Conservation (phyloP, 208 protist species). For the Crithidia brevicula region DNA sequence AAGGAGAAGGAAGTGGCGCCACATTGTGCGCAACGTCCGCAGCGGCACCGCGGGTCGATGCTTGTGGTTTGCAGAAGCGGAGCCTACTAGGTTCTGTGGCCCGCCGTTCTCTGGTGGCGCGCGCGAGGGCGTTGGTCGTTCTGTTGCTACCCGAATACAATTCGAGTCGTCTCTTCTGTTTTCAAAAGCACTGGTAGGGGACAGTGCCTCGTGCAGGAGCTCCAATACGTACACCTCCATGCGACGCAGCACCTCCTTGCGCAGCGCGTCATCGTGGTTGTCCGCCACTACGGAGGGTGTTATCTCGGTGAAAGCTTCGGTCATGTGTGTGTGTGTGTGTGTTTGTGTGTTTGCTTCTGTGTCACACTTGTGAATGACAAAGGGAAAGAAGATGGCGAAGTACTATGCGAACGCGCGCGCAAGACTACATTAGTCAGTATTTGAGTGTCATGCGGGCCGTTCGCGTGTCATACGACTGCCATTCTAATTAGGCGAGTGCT, state of each 20-base stretch:
- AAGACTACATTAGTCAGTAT: no score
- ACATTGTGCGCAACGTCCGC: conserved; percentile 7
- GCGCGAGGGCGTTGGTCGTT: no score
- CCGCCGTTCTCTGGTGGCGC: no score
- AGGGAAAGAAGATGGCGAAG: conserved; percentile 3
- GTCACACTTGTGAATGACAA: neutral
- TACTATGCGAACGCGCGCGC: conserved; percentile 5
- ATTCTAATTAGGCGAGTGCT: no score
- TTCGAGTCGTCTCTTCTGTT: no score
- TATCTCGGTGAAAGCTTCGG: conserved; percentile 22
- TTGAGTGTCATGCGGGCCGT: no score
- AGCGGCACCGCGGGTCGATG: neutral
- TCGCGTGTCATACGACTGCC: no score
- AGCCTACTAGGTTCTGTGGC: no score
- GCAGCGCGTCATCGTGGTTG: conserved; percentile 27
- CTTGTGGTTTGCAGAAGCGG: no score
- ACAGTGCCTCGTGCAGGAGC: conserved; percentile 20
- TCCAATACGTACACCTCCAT: conserved; percentile 68
- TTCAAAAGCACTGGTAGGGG: neutral
- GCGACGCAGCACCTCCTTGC: conserved; percentile 57
- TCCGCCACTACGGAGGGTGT: conserved; percentile 11
- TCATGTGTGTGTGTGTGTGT: conserved; percentile 18
- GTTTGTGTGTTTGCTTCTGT: neutral
- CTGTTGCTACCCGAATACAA: no score
- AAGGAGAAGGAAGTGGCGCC: conserved; percentile 56